A percentile compares a stretch with the other conserved stretches of the same genome.
phyloP scores from a whole-genome alignment of 1,284 basidiomycete species.

The Volvariella surrecta region DNA sequence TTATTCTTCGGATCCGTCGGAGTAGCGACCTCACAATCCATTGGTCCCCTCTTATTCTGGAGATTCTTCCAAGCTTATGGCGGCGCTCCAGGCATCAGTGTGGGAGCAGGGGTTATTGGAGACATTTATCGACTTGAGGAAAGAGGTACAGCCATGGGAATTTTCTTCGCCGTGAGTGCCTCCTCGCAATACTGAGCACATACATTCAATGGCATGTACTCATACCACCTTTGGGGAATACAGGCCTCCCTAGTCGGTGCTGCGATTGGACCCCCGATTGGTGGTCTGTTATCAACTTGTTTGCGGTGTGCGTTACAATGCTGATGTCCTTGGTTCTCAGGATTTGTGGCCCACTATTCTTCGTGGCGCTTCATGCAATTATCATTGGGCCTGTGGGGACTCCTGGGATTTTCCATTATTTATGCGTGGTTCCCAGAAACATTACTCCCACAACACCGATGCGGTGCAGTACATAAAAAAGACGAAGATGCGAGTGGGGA shows the following conservation, averaged over 20 bases:
- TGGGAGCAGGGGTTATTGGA: constrained; percentile 47
- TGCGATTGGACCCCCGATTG: not conserved
- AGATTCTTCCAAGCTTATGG: constrained; percentile 52
- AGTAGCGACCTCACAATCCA: constrained; percentile 32
- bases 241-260: not conserved
- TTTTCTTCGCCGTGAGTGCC: constrained; percentile 37
- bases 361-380: constrained; percentile 67
- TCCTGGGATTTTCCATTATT: constrained; percentile 36
- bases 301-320: no score
- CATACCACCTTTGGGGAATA: not conserved
- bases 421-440: constrained; percentile 64
- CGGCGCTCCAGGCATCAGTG: constrained; percentile 31
- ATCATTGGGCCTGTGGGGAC: constrained; percentile 21
- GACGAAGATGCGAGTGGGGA: constrained; percentile 10
- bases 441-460: constrained; percentile 25
- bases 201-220: not conserved
- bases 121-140: constrained; percentile 46
- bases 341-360: constrained; percentile 40
- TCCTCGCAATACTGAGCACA: no score
- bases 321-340: constrained; percentile 14
- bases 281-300: not conserved
- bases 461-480: constrained; percentile 24
- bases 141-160: constrained; percentile 45
- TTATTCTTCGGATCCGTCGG: constrained; percentile 46
- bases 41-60: constrained; percentile 42